Percentiles rank a stretch among this genome's conserved stretches.
Evolutionary conservation across 169 alveolate genomes (phyloP).

Genomic region (Plasmodium berghei): DNA sequence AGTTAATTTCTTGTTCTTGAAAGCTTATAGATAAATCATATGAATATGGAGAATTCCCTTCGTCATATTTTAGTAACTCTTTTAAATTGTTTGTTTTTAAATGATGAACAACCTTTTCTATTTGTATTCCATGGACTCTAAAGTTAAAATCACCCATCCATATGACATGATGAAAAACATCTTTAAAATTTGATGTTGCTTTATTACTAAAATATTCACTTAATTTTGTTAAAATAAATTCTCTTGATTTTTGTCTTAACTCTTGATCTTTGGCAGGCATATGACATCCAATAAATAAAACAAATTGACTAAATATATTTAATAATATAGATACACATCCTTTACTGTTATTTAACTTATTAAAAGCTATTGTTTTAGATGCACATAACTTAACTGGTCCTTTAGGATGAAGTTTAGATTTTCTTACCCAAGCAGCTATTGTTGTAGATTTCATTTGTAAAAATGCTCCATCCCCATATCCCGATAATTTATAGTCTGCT

Average conservation of each 20-base stretch:
- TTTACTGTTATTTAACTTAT: constrained; percentile 86
- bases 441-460: constrained; percentile 87
- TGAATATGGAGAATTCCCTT: constrained; percentile 31
- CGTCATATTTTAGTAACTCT: constrained; percentile 67
- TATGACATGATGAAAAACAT: constrained; percentile 89
- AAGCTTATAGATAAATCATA: constrained; percentile 78
- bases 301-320: constrained; percentile 78
- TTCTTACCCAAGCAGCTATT: constrained; percentile 82
- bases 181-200: constrained; percentile 80
- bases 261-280: constrained; percentile 86
- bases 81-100: constrained; percentile 56
- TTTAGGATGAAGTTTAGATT: constrained; percentile 68
- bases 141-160: constrained; percentile 92
- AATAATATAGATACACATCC: constrained; percentile 87
- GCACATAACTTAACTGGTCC: constrained; percentile 78
- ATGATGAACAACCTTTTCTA: constrained; percentile 72
- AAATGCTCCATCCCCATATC: constrained; percentile 90
- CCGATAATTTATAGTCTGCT: constrained; percentile 86
- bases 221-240: constrained; percentile 77
- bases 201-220: constrained; percentile 81
- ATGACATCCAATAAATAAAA: constrained; percentile 89
- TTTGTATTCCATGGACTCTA: constrained; percentile 75
- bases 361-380: constrained; percentile 79
- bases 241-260: constrained; percentile 82
- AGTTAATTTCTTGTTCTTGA: constrained; percentile 84